Evolutionary conservation across 768 basidiomycete species (phyloP).

Genomic region (Agaricus sinodeliciosus): DNA sequence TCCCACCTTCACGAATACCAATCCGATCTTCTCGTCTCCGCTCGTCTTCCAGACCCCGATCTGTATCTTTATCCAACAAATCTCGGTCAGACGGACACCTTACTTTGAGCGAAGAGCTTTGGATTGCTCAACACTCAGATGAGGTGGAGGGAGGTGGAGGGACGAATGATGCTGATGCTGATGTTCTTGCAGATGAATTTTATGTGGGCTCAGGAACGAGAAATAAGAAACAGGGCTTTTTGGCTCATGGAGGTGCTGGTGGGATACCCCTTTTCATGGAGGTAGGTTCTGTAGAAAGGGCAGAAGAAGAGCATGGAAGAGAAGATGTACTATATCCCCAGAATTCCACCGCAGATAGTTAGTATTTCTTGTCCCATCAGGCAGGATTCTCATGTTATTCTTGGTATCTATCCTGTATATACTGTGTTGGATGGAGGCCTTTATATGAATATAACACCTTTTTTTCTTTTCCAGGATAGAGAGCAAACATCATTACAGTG

Average conservation of each 20-base stretch:
- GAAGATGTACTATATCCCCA: neutral
- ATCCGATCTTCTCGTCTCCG: constrained; percentile 8
- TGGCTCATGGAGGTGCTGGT: constrained; percentile 71
- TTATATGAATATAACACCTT: neutral
- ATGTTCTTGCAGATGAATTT: constrained; percentile 23
- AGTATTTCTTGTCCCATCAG: neutral
- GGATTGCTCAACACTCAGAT: constrained; percentile 27
- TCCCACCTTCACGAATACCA: constrained; percentile 9
- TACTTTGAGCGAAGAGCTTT: constrained; percentile 67
- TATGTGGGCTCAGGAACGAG: constrained; percentile 49
- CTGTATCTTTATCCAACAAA: neutral
- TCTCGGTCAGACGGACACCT: constrained; percentile 28
- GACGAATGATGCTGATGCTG: constrained; percentile 30
- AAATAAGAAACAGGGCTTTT: constrained; percentile 51
- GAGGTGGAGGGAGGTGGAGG: constrained; percentile 26
- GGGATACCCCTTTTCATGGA: constrained; percentile 69
- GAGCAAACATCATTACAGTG: neutral
- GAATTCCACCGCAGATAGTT: neutral
- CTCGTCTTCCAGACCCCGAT: constrained; percentile 10
- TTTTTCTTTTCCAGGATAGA: neutral
- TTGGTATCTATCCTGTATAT: neutral
- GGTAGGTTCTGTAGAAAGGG: constrained; percentile 59
- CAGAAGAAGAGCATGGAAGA: constrained; percentile 26
- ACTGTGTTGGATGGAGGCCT: neutral
- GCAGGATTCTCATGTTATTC: neutral